Evolutionary conservation across 352 stramenopile species (phyloP).

Genomic region (Thalassiosira hispida): DNA sequence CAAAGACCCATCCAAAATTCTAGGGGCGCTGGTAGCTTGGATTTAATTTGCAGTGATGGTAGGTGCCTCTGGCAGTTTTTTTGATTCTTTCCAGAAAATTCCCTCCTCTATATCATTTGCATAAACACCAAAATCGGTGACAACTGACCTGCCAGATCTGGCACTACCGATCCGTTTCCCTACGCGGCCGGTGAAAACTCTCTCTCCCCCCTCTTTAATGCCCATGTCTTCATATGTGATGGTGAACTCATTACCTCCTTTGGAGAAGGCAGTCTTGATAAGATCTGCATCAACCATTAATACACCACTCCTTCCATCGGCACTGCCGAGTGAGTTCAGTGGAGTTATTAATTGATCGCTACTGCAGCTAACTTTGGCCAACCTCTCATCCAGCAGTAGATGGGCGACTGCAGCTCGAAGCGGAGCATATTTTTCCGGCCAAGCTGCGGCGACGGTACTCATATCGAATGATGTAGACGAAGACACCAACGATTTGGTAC

Average conservation of each 20-base stretch:
- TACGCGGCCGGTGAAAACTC: not conserved
- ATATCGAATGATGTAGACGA: too few species aligned
- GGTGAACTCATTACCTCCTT: not conserved
- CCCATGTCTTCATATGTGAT: not conserved
- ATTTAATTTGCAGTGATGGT: too few species aligned
- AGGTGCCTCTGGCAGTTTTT: not conserved
- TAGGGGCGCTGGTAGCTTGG: too few species aligned
- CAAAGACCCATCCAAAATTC: too few species aligned
- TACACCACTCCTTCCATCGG: not conserved
- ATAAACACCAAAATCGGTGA: constrained; percentile 6
- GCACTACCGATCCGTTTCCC: constrained; percentile 1
- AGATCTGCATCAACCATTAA: not conserved
- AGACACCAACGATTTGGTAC: too few species aligned
- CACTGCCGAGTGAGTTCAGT: constrained; percentile 9
- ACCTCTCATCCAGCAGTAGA: not conserved
- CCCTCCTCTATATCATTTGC: not conserved
- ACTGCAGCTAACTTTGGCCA: not conserved
- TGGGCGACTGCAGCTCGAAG: not conserved
- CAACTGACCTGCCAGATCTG: not conserved
- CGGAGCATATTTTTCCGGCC: not conserved
- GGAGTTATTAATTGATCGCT: constrained; percentile 16
- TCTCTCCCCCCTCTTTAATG: not conserved
- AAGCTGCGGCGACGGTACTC: not conserved
- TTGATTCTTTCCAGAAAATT: not conserved
- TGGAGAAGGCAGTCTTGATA: not conserved